Base-by-base conservation (phyloP, 2,329 filamentous ascomycete species). In the Colletotrichum sp. region DNA sequence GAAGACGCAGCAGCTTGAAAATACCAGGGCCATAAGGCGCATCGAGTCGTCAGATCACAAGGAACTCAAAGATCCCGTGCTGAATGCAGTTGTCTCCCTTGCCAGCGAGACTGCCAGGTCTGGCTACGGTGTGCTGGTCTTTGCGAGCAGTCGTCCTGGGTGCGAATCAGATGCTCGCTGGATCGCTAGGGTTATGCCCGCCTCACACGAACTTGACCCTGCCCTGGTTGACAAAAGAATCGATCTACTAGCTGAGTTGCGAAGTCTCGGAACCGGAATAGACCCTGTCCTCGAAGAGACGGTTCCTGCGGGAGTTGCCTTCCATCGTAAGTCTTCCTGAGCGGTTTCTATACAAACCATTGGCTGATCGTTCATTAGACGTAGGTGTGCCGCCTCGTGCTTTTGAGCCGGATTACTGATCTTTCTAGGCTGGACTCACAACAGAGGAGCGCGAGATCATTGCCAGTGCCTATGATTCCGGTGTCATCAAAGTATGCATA, bases 371-470 rank as follows among this genome's bases (percentile, higher is more conserved):
- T 63, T 16, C 9, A 34, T 16, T 66, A 87, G 86, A 87, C 82
- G 87, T 86, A 73, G 78, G 81, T 78, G 21, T 14, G 30, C 16
- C 21, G 10, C 14, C 14, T 13, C 7, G 13, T 10, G 34, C 7
- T 63, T 63, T 10, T 38, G n/a, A 36, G 26, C 21, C 55, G 55
- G 7, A 30, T 48, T 28, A 36, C 82, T 84, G 69, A 84, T 70
- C 7, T 13, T 38, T 13, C 76, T 83, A 92, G 85, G 92, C 92
- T 61, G 92, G 92, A 14, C 87, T 96, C 79, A 96, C 94, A 0
- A 92, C 90, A 1, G 94, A 96, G 83, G 94, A 96, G 81, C 89
- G 94, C 64, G 93, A 95, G 64, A 84, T 95, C 9, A 89, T 96
- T 69, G 92, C 94, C 4, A 89, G 88, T 43, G 93, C 93, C 14